Base-by-base conservation (phyloP, 371 early-diverging fungal species). In the Mortierella sp. region DNA sequence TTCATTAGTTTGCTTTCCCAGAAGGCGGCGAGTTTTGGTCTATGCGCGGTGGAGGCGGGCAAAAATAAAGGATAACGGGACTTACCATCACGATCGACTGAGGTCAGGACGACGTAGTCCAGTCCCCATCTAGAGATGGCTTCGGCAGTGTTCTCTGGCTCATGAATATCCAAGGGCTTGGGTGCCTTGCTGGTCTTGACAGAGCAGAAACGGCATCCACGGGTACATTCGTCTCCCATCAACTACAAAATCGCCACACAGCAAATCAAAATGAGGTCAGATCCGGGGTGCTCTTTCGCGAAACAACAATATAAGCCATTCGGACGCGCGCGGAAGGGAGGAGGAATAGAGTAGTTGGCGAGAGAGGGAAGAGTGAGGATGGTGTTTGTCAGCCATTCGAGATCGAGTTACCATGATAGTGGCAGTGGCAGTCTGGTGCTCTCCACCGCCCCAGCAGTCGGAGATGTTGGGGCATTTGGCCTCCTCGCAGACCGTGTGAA, bases 221-320 rank as follows among this genome's bases (percentile, higher is more conserved):
- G 92, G 5, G 99, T 99, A 87, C 99, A 99, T 86, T 97, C 97
- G 80, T 97, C 98, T 71, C 99, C 99, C 99, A 99, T 98, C 80
- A 99, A 88, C 92, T 92, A 74, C 14, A n/a, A n/a, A 37, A 22
- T 64, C 10, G 6, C 2, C 48, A 45, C 48, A 37, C n/a, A 24
- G 26, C 6, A 19, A 11, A 69, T 22, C 19, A 52, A 22, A 66
- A 68, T 41, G 26, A 47, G 13, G 11, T n/a, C 37, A 52, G 61
- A 58, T 34, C 61, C 34, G 34, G 2, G 34, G 34, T 22, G 61
- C 61, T 34, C 10, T 34, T 58, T 58, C 61, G 61, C 61, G 37
- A 22, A 58, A 34, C 4, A 37, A 22, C 34, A 34, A 58, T 8
- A 55, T 14, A 55, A 16, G 2, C 31, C 7, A 55, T 13, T 4